Evolutionary conservation across 257 asterid genomes (phyloP).

Genomic region (Solanum pimpinellifolium): DNA sequence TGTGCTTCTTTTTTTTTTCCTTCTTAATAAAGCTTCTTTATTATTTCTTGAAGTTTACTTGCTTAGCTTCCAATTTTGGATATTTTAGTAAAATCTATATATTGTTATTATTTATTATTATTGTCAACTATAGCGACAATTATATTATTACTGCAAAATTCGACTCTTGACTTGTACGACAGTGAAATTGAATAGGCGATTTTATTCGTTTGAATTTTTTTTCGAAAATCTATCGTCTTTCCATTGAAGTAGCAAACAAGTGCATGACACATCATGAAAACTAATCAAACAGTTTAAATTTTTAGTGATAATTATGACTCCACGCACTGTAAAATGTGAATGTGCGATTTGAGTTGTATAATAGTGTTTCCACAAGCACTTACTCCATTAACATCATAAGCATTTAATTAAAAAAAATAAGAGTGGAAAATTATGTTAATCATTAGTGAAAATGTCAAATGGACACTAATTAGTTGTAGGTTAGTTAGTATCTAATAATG

Average conservation of each 20-base stretch:
- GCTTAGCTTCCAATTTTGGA: not conserved
- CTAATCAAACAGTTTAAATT: rapidly evolving
- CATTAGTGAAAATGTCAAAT: not conserved
- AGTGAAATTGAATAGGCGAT: not conserved
- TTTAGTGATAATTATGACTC: not conserved
- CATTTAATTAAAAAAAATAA: not conserved
- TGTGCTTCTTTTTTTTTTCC: not conserved
- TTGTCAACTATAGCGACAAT: too few relatives aligned
- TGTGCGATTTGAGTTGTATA: not conserved
- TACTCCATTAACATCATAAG: not conserved
- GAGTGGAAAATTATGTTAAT: not conserved
- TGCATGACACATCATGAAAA: rapidly evolving
- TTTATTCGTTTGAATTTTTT: not conserved
- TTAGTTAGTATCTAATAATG: not conserved
- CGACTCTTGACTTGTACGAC: not conserved
- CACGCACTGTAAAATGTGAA: rapidly evolving
- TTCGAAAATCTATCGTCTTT: too few relatives aligned
- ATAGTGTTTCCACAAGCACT: not conserved
- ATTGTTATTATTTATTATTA: too few relatives aligned
- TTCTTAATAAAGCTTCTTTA: not conserved
- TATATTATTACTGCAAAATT: too few relatives aligned
- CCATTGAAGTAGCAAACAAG: not conserved
- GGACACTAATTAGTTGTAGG: not conserved
- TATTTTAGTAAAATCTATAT: not conserved
- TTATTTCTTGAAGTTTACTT: not conserved